Evolutionary conservation across 140 eudicot species (phyloP).

Genomic region (Anethum foeniculum): DNA sequence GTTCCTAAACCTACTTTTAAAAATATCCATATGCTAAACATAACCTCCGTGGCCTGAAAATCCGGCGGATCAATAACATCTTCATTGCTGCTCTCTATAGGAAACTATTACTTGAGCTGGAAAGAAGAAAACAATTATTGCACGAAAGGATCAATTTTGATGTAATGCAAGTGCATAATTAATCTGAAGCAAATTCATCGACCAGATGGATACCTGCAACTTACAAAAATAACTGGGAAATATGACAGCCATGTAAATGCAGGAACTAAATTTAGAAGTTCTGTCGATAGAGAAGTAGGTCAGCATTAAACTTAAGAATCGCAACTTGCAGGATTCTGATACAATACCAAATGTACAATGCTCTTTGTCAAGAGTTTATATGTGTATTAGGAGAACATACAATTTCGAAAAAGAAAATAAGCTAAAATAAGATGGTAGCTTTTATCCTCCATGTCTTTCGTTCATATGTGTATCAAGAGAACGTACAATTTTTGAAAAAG

Average conservation of each 20-base stretch:
- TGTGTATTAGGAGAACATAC: background rate
- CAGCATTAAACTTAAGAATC: background rate
- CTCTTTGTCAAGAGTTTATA: background rate
- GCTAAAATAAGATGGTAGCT: too few species aligned
- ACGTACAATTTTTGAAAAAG: too few species aligned
- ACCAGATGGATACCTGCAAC: background rate
- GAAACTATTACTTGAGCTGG: background rate
- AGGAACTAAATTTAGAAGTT: background rate
- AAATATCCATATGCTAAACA: background rate
- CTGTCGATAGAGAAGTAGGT: background rate
- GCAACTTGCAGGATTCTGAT: background rate
- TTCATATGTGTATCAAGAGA: too few species aligned
- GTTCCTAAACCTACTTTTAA: background rate
- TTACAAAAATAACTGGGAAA: background rate
- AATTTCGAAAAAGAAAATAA: too few species aligned
- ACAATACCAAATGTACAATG: constrained; percentile 10
- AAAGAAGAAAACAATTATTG: background rate
- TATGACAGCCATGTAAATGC: background rate
- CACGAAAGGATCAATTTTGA: background rate
- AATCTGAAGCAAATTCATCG: background rate
- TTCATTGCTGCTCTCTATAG: background rate
- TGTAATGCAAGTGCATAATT: background rate
- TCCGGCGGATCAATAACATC: background rate
- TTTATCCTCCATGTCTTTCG: too few species aligned
- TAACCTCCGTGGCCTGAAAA: background rate